phyloP scores from a whole-genome alignment of 2,329 filamentous ascomycete genomes.

The Hypoxylon rubiginosum region DNA sequence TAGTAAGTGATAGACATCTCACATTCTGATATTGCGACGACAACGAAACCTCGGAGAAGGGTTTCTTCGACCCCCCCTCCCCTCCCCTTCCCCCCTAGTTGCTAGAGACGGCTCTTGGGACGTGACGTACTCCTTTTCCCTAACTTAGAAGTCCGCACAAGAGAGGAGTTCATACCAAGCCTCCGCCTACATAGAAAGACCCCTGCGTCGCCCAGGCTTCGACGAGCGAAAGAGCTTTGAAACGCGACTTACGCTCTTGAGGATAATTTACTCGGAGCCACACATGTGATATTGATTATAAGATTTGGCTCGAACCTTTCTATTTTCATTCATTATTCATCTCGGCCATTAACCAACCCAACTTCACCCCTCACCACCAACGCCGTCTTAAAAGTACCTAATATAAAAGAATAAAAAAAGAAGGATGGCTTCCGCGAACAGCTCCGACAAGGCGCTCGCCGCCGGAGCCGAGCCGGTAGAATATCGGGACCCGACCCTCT shows the following conservation, averaged over 20 bases:
- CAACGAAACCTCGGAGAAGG: conserved; percentile 5
- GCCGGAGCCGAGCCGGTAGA: conserved; percentile 34
- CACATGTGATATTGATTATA: conserved; percentile 19
- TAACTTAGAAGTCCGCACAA: neutral
- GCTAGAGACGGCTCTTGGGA: neutral
- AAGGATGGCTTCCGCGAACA: conserved; percentile 30
- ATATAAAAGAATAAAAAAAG: neutral
- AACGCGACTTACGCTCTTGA: conserved; percentile 33
- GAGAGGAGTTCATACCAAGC: conserved; percentile 20
- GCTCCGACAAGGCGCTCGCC: conserved; percentile 14
- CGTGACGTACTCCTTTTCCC: conserved; percentile 13
- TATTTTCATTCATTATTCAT: conserved; percentile 7
- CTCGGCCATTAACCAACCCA: neutral
- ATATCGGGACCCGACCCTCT: conserved; percentile 25
- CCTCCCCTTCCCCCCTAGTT: too few relatives aligned
- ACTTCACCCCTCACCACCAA: neutral
- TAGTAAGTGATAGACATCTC: conserved; percentile 25
- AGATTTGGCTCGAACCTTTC: conserved; percentile 16
- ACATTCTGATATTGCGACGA: conserved; percentile 14
- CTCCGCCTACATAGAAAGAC: conserved; percentile 29
- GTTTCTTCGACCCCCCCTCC: neutral
- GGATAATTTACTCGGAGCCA: conserved; percentile 10
- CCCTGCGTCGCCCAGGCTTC: conserved; percentile 8
- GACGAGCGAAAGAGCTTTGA: conserved; percentile 10
- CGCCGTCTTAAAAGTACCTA: neutral